Percentiles rank a stretch among this genome's conserved stretches.
phyloP scores from a whole-genome alignment of 495 filamentous ascomycete species.

The Penicillium mononematosum region DNA sequence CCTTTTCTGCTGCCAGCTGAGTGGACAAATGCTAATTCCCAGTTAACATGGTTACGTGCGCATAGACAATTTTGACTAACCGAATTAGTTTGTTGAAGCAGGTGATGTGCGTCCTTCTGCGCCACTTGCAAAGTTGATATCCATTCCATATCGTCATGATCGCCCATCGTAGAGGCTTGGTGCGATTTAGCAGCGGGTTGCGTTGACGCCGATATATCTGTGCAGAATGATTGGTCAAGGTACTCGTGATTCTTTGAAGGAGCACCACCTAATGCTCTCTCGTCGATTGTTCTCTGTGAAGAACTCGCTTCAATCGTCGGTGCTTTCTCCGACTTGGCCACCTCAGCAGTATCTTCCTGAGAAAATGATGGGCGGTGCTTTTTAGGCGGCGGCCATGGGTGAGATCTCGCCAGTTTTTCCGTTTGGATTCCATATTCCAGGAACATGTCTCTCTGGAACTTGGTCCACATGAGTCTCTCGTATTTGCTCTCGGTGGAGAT shows the following conservation, averaged over 20 bases:
- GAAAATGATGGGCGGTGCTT: background rate
- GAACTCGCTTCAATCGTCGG: background rate
- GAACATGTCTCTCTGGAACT: conserved; percentile 28
- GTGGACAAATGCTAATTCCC: conserved; percentile 25
- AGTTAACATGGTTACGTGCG: conserved; percentile 3
- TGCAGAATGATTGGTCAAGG: conserved; percentile 3
- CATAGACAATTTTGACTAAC: conserved; percentile 17
- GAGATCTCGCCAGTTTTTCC: conserved; percentile 8
- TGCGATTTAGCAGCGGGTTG: background rate
- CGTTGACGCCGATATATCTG: background rate
- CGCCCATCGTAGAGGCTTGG: background rate
- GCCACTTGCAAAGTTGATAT: conserved; percentile 26
- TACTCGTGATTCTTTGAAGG: background rate
- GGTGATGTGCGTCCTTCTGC: conserved; percentile 22
- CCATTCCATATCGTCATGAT: conserved; percentile 22
- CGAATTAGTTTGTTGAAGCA: conserved; percentile 26
- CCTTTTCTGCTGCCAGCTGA: conserved; percentile 36
- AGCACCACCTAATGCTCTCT: background rate
- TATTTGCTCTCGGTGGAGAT: conserved; percentile 4
- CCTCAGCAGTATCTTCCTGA: conserved; percentile 6
- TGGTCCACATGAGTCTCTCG: conserved; percentile 10
- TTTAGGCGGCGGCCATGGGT: background rate
- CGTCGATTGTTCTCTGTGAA: conserved; percentile 6
- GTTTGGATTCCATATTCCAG: conserved; percentile 25
- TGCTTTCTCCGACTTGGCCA: background rate